Conservation (phyloP, 2,329 filamentous ascomycete species). For the Bipolaris zeicola region DNA sequence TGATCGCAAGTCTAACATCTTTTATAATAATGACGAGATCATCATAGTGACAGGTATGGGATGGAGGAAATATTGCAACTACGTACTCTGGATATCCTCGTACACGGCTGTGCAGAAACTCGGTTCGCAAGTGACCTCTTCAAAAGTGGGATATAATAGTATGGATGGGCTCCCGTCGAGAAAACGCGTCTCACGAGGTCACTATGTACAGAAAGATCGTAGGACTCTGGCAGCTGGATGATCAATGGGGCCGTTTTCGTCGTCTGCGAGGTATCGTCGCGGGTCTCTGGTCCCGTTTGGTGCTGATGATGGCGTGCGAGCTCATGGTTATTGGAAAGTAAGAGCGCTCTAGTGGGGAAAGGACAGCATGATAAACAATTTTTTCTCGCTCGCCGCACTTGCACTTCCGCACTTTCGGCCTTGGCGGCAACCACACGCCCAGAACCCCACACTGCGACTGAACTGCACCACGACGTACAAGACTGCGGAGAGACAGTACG, state of each 20-base stretch:
- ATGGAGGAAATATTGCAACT: constrained; percentile 4
- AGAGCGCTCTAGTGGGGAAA: constrained; percentile 27
- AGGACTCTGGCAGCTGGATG: neutral
- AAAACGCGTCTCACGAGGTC: constrained; percentile 21
- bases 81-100: constrained; percentile 18
- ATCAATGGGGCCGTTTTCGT: constrained; percentile 10
- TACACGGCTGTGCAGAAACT: neutral
- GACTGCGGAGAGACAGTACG: neutral
- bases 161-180: neutral
- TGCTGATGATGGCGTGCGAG: constrained; percentile 22
- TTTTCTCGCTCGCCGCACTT: constrained; percentile 25
- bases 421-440: constrained; percentile 15
- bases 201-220: constrained; percentile 14
- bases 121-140: constrained; percentile 8
- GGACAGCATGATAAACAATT: constrained; percentile 27
- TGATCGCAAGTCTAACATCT: constrained; percentile 51
- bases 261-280: constrained; percentile 12
- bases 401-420: constrained; percentile 11
- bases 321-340: constrained; percentile 38
- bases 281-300: constrained; percentile 20
- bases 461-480: neutral
- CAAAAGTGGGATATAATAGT: constrained; percentile 10
- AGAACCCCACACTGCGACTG: constrained; percentile 12
- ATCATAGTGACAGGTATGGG: constrained; percentile 33
- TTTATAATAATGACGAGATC: constrained; percentile 43